Percentiles rank a stretch among this genome's conserved stretches.
Conservation (phyloP, 306 rosid genomes). For the Herpetospermum pedunculosum region DNA sequence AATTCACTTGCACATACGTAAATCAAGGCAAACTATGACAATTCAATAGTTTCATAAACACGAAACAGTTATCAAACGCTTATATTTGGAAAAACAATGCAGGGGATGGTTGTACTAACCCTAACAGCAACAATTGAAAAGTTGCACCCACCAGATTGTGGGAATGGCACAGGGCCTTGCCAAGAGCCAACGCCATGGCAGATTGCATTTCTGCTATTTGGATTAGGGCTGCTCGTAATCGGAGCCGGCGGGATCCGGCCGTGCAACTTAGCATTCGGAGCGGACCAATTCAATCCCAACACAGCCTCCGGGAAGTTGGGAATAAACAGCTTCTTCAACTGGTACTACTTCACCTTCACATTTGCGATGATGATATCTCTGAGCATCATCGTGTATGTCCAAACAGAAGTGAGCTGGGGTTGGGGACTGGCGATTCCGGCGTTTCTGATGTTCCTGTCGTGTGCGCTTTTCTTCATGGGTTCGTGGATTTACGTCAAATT, state of each 20-base stretch:
- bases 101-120: slow-evolving; percentile 61
- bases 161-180: slow-evolving; percentile 27
- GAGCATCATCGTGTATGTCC: slow-evolving; percentile 58
- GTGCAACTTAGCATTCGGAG: slow-evolving; percentile 82
- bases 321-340: slow-evolving; percentile 77
- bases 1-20: too few relatives aligned
- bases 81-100: too few relatives aligned
- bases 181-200: slow-evolving; percentile 52
- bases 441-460: slow-evolving; percentile 48
- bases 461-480: slow-evolving; percentile 50
- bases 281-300: slow-evolving; percentile 71
- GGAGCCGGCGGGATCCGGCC: slow-evolving; percentile 84
- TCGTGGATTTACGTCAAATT: slow-evolving; percentile 56
- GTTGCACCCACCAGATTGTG: slow-evolving; percentile 62
- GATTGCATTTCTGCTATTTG: slow-evolving; percentile 36
- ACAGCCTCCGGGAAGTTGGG: slow-evolving; percentile 69
- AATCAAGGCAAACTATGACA: too few relatives aligned
- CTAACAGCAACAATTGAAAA: slow-evolving; percentile 54
- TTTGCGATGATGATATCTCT: slow-evolving; percentile 50
- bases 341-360: slow-evolving; percentile 68
- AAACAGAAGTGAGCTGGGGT: slow-evolving; percentile 71
- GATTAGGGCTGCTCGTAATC: slow-evolving; percentile 40
- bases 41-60: too few relatives aligned
- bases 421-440: slow-evolving; percentile 69
- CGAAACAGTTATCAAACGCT: too few relatives aligned